These are phyloP conservation scores for Plantago lanceolata DNA, from an alignment of 305 asterid genomes.

Conservation along the genomic window DNA sequence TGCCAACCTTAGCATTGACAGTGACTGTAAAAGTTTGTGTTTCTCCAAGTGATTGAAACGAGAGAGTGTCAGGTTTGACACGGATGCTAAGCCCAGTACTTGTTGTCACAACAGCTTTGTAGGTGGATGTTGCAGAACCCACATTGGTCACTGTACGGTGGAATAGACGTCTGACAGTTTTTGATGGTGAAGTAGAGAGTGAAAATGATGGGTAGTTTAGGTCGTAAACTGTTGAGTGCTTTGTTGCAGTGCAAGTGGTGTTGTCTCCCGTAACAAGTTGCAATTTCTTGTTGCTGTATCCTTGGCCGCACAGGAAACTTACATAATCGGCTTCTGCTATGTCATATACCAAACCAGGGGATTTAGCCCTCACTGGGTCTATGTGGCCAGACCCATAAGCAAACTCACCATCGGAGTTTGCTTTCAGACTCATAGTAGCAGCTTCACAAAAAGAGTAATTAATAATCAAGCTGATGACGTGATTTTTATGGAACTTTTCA, in stretches of 20 bases:
- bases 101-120: conserved; percentile 26
- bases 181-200: conserved; percentile 23
- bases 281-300: conserved; percentile 38
- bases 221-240: conserved; percentile 41
- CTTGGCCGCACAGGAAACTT: conserved; percentile 60
- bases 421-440: conserved; percentile 27
- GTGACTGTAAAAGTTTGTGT: conserved; percentile 32
- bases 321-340: conserved; percentile 41
- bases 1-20: conserved; percentile 22
- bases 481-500: not conserved
- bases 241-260: conserved; percentile 35
- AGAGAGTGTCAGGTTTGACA: conserved; percentile 38
- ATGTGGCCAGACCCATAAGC: conserved; percentile 70
- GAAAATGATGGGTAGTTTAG: conserved; percentile 58
- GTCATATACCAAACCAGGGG: conserved; percentile 59
- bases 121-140: conserved; percentile 47
- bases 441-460: conserved; percentile 28
- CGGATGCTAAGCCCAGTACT: conserved; percentile 29
- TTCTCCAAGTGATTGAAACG: conserved; percentile 45
- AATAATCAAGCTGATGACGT: not conserved
- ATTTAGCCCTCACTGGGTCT: conserved; percentile 43
- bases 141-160: conserved; percentile 55
- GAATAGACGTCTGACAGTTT: conserved; percentile 26
- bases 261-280: conserved; percentile 43
- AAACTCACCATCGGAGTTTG: conserved; percentile 44